Base-by-base conservation (phyloP, 2,329 filamentous ascomycete species). In the Ophiostoma ips region DNA sequence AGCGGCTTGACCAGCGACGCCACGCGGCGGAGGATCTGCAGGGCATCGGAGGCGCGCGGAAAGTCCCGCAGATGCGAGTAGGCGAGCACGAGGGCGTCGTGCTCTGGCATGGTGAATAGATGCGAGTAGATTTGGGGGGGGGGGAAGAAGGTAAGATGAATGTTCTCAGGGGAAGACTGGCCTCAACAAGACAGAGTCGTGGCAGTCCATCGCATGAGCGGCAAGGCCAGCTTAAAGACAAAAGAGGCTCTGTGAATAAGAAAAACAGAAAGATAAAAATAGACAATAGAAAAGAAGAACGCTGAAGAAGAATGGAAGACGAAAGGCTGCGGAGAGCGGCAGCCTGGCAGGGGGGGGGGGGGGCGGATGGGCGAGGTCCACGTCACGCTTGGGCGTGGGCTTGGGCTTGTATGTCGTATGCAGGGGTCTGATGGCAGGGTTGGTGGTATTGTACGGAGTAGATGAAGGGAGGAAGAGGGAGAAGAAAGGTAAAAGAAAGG, bases 1-100 rank as follows among this genome's bases (percentile, higher is more conserved):
- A 96, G 86, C 16, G 90, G 90, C 64, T 95, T 95, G 54, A 95
- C 89, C 51, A 94, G 67, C 24, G 88, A 94, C 3, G 87, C 87
- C 37, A 94, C 75, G 64, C 84, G 89, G 59, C 81, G 84, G 21
- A 96, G 73, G 51, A 77, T 78, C 34, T 77, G 66, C 16, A 77
- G 61, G 13, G 75, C 75, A 52, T 77, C 73, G 15, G 63, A 60
- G 18, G 71, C 68, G 2, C 72, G 68, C 1, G 70, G 66, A 31
- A 73, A 67, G 19, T 66, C 60, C 9, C 61, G 62, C 49, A 78
- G 59, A 56, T 78, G 74, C 34, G 69, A 69, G 59, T 69, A 77
- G 8, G 68, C 68, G 16, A 64, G 57, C 5, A 78, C 62, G 31
- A 71, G 59, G 2, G 70, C 63, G 53, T 77, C 71, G 53, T 67